phyloP scores from a whole-genome alignment of 352 stramenopile species.

The Globisporangium splendens region DNA sequence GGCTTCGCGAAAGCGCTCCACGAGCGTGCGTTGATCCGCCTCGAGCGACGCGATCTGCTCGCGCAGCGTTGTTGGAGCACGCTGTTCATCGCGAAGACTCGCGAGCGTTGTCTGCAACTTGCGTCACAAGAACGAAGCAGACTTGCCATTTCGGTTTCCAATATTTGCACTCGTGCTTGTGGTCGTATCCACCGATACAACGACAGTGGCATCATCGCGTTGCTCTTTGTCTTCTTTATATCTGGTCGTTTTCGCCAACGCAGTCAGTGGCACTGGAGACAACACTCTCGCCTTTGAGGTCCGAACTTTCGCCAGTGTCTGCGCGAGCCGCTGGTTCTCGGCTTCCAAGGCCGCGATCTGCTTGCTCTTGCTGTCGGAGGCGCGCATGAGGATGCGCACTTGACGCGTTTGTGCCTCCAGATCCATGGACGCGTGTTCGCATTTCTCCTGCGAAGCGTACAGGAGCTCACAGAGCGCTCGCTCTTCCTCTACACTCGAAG shows the following conservation, averaged over 20 bases:
- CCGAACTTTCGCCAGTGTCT: slow-evolving; percentile 18
- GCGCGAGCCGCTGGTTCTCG: slow-evolving; percentile 16
- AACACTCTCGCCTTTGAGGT: slow-evolving; percentile 5
- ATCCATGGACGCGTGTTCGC: slow-evolving; percentile 6
- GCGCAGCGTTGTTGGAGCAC: slow-evolving; percentile 4
- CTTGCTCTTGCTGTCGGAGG: background rate
- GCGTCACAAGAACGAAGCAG: background rate
- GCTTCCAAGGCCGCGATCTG: slow-evolving; percentile 5
- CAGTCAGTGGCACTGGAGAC: background rate
- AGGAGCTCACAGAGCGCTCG: slow-evolving; percentile 14
- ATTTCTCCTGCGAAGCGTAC: slow-evolving; percentile 17
- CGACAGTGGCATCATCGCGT: background rate
- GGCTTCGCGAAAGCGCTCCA: slow-evolving; percentile 10
- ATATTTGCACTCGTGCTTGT: background rate
- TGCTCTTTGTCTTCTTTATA: background rate
- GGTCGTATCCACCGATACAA: background rate
- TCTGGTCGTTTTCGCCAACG: background rate
- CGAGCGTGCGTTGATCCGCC: background rate
- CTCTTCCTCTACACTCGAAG: slow-evolving; percentile 6
- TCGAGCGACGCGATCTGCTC: slow-evolving; percentile 13
- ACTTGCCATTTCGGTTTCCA: background rate
- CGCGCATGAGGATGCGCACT: slow-evolving; percentile 10
- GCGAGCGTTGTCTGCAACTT: slow-evolving; percentile 9
- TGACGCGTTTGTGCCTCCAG: slow-evolving; percentile 2
- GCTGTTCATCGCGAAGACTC: slow-evolving; percentile 3